Base-by-base conservation (phyloP, 2,329 filamentous ascomycete genomes). In the Albophoma yamanashiensis region DNA sequence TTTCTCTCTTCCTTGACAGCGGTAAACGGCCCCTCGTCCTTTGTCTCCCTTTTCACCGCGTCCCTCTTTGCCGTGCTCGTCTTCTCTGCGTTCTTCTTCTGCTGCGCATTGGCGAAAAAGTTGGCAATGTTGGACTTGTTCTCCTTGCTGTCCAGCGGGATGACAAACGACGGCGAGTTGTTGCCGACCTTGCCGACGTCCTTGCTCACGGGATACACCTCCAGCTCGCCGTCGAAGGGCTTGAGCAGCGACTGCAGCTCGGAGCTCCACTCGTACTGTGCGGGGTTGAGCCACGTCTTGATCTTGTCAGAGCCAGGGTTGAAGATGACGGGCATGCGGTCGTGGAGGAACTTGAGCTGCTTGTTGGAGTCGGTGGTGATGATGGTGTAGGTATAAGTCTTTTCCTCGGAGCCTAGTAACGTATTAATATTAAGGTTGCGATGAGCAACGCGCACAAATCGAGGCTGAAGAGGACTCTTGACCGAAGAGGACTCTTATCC, bases 161-260 rank as follows among this genome's bases (percentile, higher is more conserved):
- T 78, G 53, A 97, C 82, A 68, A 97, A 96, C 0, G 81, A 82
- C 0, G 91, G 86, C 25, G 89, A 95, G 71, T 96, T 89, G 66
- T 96, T 96, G 7, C 93, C 92, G 0, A 96, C 92, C 75, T 96
- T 97, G 0, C 92, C 92, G 0, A 97, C 93, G 4, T 94, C 92
- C 70, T 91, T 89, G 67, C 82, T 86, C 2, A 99, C 94, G 0
- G 89, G 86, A 70, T 96, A 97, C 58, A 89, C 86, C 59, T 95
- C 91, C 11, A 99, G 76, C 59, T 90, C 87, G 5, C 89, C 90
- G 6, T 83, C 75, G 64, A 86, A 96, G 0, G 94, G 92, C 68
- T 84, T 88, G n/a, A 97, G 76, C 0, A 96, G 75, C 0, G 78
- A 78, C 70, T 97, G 92, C 36, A 97, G 77, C 59, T 94, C 89